These are phyloP conservation scores for Tulasnella sp. DNA, from an alignment of 768 basidiomycete species.

Conservation along the genomic window DNA sequence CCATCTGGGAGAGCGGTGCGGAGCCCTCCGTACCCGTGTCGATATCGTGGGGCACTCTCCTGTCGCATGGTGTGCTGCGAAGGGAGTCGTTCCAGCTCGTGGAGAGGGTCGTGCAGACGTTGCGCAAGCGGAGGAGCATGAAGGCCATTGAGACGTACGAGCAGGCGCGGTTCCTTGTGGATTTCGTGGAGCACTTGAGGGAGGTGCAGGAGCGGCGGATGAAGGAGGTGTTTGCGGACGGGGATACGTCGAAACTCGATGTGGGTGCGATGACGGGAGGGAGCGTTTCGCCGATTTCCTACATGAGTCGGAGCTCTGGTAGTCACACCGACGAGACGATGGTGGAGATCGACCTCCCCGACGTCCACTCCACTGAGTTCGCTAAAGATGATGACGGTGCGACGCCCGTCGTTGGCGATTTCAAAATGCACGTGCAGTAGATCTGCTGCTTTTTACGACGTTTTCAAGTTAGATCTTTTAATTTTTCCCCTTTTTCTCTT, in stretches of 20 bases:
- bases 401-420: not conserved
- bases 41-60: conserved; percentile 13
- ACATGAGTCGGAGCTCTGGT: not conserved
- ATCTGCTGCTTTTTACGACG: not conserved
- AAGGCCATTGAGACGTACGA: conserved; percentile 94
- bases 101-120: conserved; percentile 58
- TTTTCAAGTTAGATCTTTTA: not conserved
- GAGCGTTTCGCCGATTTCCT: not conserved
- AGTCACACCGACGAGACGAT: not conserved
- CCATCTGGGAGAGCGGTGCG: not conserved
- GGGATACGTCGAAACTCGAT: not conserved
- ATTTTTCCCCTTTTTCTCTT: not conserved
- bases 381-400: not conserved
- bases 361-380: not conserved
- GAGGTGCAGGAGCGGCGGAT: not conserved
- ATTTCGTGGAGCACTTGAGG: conserved; percentile 54
- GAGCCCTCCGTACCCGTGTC: conserved; percentile 13
- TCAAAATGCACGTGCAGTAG: not conserved
- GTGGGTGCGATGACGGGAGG: not conserved
- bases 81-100: conserved; percentile 52
- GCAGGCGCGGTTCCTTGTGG: conserved; percentile 74
- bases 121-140: conserved; percentile 62
- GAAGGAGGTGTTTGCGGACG: not conserved
- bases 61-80: conserved; percentile 20
- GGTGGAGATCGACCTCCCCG: not conserved